Conservation (phyloP, 306 rosid species). For the Cercis canadensis region DNA sequence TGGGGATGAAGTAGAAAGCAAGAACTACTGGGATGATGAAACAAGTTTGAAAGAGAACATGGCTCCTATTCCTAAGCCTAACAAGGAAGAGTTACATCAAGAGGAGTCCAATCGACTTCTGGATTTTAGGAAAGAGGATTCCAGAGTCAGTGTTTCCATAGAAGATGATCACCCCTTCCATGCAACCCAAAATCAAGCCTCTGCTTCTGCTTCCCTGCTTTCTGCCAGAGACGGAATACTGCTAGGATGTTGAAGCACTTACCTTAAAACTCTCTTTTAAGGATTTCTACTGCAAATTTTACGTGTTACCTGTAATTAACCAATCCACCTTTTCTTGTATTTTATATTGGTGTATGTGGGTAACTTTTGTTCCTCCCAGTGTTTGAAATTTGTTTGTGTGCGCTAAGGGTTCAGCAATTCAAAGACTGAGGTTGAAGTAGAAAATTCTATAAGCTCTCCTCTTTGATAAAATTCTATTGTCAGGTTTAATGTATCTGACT, state of each 20-base stretch:
- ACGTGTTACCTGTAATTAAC: slow-evolving; percentile 10
- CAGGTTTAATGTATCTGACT: background rate
- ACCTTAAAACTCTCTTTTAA: slow-evolving; percentile 2
- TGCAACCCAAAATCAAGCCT: slow-evolving; percentile 44
- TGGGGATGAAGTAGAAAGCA: slow-evolving; percentile 17
- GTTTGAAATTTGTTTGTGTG: slow-evolving; percentile 13
- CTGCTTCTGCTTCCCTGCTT: slow-evolving; percentile 63
- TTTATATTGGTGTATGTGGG: no score
- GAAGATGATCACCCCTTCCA: slow-evolving; percentile 77
- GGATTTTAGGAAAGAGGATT: slow-evolving; percentile 42
- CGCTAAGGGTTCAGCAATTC: slow-evolving; percentile 9
- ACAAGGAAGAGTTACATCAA: slow-evolving; percentile 53
- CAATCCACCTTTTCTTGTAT: background rate
- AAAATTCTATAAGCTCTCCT: slow-evolving; percentile 12
- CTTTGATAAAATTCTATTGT: background rate
- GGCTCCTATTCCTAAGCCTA: slow-evolving; percentile 41
- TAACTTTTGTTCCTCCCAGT: slow-evolving; percentile 4
- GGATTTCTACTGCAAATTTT: slow-evolving; percentile 1
- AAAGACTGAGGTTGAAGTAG: slow-evolving; percentile 3
- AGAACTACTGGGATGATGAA: slow-evolving; percentile 38
- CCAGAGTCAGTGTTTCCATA: slow-evolving; percentile 30
- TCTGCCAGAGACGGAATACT: slow-evolving; percentile 50
- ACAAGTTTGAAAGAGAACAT: slow-evolving; percentile 63
- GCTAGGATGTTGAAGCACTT: slow-evolving; percentile 49
- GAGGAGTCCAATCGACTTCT: slow-evolving; percentile 60